Evolutionary conservation across 306 rosid species (phyloP), one percentile per base, ranked within the genome.

Genomic region (Herpetospermum pedunculosum): DNA sequence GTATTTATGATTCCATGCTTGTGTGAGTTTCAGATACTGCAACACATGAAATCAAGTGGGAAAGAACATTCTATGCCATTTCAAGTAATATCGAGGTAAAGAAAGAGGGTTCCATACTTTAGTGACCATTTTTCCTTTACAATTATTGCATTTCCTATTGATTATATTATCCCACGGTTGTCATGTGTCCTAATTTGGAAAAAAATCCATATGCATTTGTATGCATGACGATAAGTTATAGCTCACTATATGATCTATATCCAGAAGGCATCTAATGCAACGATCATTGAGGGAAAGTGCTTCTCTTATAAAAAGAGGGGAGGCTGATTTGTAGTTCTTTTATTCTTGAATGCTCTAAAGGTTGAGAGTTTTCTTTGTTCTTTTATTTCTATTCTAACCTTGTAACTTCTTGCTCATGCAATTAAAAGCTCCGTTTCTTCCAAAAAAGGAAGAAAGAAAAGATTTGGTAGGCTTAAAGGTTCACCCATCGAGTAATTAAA

Each of bases 31-130:
- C 88, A 95, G 99, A 95, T 95, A 84, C 78, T 95, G 48, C 99
- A 92, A 82, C 97, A 95, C 81, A 95, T 95, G 99, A 92, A 92
- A 83, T 89, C 97, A 12, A 95, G 99, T 55, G 97, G 99, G 76
- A 95, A 95, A 87, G 99, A 95, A 62, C 86, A 90, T 80, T 92
- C 99, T 73, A 95, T 95, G 99, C 97, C 99, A 25, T 95, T 87
- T 78, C 97, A 92, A 90, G 99, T 95, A 74, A 95, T 95, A 77
- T 95, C 99, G 73, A 89, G 99, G 99, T 95, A 82, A 67, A 70
- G 19, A 97, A 95, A 85, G 77, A 73, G 37, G 16, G 41, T 43
- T 57, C 11, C 15, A 18, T 15, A 47, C 28, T 28, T 25, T 3
- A 14, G 77, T 21, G 25, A 35, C 30, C 25, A 28, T 55, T 58